A percentile compares a stretch with the other conserved stretches of the same genome.
Evolutionary conservation across 352 stramenopile genomes (phyloP).

Genomic region (Pythium sp.): DNA sequence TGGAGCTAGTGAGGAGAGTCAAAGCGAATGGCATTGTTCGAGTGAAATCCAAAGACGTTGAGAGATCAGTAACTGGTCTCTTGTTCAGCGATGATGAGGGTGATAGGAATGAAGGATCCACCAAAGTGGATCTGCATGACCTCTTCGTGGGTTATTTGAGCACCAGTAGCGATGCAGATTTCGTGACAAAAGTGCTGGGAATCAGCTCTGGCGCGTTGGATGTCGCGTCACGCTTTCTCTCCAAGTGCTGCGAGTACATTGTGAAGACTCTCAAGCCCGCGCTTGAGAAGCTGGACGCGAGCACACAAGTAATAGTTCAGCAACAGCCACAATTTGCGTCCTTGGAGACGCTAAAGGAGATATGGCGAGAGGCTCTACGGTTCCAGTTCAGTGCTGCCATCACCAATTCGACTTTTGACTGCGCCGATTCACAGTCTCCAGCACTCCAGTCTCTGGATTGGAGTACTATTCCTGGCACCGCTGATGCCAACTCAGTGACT

Average conservation of each 20-base stretch:
- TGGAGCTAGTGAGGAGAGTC: slow-evolving; percentile 1
- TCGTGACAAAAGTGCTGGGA: not conserved
- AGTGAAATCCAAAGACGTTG: not conserved
- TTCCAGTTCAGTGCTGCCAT: not conserved
- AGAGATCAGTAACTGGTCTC: not conserved
- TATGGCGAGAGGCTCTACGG: slow-evolving; percentile 8
- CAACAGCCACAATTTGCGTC: not conserved
- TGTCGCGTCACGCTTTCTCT: slow-evolving; percentile 6
- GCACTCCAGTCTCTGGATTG: not conserved
- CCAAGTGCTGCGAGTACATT: slow-evolving; percentile 6
- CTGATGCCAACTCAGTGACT: not conserved
- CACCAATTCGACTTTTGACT: not conserved
- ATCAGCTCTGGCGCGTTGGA: slow-evolving; percentile 6
- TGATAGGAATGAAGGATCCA: not conserved
- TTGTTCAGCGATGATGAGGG: slow-evolving; percentile 3
- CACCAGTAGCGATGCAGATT: not conserved
- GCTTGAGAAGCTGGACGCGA: not conserved
- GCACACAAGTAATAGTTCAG: not conserved
- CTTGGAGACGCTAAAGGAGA: not conserved
- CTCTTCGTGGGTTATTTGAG: not conserved
- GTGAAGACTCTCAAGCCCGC: slow-evolving; percentile 2
- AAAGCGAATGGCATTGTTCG: not conserved
- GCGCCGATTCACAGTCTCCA: not conserved
- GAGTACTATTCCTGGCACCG: not conserved
- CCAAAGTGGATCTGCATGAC: not conserved